phyloP scores from a whole-genome alignment of 352 stramenopile species.

The Phytopythium helicoides region DNA sequence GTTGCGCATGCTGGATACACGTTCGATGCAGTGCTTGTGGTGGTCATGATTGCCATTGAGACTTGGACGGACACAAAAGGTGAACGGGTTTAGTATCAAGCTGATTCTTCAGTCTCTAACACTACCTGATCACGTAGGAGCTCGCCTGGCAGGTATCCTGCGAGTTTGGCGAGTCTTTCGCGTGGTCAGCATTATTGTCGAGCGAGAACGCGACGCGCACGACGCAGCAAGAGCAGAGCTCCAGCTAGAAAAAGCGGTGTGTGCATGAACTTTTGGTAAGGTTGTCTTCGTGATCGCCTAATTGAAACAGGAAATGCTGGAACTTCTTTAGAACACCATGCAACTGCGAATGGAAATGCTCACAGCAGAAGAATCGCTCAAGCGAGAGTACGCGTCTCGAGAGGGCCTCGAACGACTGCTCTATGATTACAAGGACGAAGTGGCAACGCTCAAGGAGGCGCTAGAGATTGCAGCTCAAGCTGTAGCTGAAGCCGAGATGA shows the following conservation, averaged over 20 bases:
- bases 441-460: constrained; percentile 71
- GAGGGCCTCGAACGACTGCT: constrained; percentile 45
- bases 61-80: constrained; percentile 55
- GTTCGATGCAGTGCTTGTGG: constrained; percentile 41
- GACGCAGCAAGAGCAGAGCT: constrained; percentile 33
- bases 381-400: constrained; percentile 56
- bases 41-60: constrained; percentile 29
- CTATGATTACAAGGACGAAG: constrained; percentile 70
- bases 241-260: constrained; percentile 49
- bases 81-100: constrained; percentile 11
- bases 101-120: not conserved
- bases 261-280: not conserved
- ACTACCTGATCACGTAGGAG: constrained; percentile 14
- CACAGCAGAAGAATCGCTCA: constrained; percentile 50
- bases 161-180: constrained; percentile 63
- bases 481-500: constrained; percentile 40
- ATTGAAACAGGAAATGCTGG: not conserved
- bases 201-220: constrained; percentile 41
- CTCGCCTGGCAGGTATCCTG: constrained; percentile 47
- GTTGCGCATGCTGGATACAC: constrained; percentile 59
- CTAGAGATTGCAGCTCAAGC: constrained; percentile 65
- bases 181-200: constrained; percentile 45
- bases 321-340: constrained; percentile 25
- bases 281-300: not conserved
- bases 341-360: constrained; percentile 44